These are phyloP conservation scores for Paraphaeosphaeria minitans DNA, from an alignment of 2,329 filamentous ascomycete species.

Conservation along the genomic window DNA sequence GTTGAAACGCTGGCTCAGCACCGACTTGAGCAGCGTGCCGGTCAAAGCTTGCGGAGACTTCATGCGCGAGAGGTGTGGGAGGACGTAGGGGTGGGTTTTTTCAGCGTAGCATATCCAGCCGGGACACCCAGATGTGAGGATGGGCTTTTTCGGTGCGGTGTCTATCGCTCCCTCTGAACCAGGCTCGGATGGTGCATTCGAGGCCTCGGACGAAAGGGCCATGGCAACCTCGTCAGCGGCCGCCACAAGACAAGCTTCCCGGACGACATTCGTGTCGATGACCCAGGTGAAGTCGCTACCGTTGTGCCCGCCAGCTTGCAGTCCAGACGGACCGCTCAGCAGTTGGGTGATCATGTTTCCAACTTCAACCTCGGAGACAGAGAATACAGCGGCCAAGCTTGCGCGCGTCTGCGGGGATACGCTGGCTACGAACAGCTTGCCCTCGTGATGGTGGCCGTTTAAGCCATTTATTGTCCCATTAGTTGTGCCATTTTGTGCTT, in stretches of 20 bases:
- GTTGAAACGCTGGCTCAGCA: constrained; percentile 72
- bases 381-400: constrained; percentile 83
- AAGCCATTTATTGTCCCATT: constrained; percentile 18
- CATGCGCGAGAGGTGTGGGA: constrained; percentile 86
- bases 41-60: constrained; percentile 94
- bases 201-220: constrained; percentile 36
- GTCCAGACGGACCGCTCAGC: constrained; percentile 70
- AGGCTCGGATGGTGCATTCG: constrained; percentile 27
- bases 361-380: constrained; percentile 73
- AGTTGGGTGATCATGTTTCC: constrained; percentile 84
- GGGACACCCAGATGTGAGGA: constrained; percentile 88
- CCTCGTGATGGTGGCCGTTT: constrained; percentile 48
- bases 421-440: constrained; percentile 86
- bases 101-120: constrained; percentile 99
- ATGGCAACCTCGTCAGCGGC: constrained; percentile 54
- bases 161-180: constrained; percentile 41
- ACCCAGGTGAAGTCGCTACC: constrained; percentile 86
- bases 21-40: constrained; percentile 87
- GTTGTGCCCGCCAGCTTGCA: constrained; percentile 72
- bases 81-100: constrained; percentile 92
- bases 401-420: constrained; percentile 91
- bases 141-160: constrained; percentile 63
- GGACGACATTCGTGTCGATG: constrained; percentile 82
- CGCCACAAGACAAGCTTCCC: constrained; percentile 78
- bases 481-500: constrained; percentile 33